Evolutionary conservation across 768 basidiomycete species (phyloP), one percentile per base, ranked within the genome.

Genomic region (Xanthoconium purpureum): DNA sequence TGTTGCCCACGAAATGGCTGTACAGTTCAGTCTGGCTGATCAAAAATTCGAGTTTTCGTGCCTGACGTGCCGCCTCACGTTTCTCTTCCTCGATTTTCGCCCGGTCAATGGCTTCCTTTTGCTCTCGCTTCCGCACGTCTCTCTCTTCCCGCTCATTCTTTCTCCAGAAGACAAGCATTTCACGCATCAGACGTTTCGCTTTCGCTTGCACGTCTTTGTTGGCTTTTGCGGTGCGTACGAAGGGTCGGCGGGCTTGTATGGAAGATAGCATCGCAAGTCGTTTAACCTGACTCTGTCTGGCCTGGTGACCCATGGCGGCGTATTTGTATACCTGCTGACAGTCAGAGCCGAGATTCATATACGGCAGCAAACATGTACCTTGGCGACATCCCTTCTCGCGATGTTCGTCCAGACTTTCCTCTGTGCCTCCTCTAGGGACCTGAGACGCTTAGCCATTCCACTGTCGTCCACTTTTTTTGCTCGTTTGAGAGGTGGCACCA

Each of bases 1-100:
- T 98, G 74, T 87, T 97, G 33, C 96, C 96, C 56, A 99, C 94
- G 80, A 99, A 98, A 76, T 99, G 97, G 62, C 92, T 94, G 74
- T 98, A 99, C 9, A 98, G 82, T 71, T 99, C 97, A 5, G 97
- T 98, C 73, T 98, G 96, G 56, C 92, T 98, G 72, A 99, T 94
- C 73, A 99, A 78, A 76, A 98, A 99, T 75, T 99, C 97, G 28
- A 99, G 84, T 72, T 98, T 98, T 62, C 96, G 83, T 13, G 94
- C 92, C 71, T 96, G 93, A 50, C 97, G 80, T 38, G 94, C 89
- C 13, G 91, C 89, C 73, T 99, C 97, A 40, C 96, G 82, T 67
- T 86, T 91, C 74, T 97, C 94, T 70, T 96, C 94, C 71, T 96
- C 94, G 33, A 91, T 73, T 71, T 87, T 91, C 24, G 91, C 83